Evolutionary conservation across 352 stramenopile species (phyloP), one percentile per base, ranked within the genome.

Genomic region (Pythium dissimile): DNA sequence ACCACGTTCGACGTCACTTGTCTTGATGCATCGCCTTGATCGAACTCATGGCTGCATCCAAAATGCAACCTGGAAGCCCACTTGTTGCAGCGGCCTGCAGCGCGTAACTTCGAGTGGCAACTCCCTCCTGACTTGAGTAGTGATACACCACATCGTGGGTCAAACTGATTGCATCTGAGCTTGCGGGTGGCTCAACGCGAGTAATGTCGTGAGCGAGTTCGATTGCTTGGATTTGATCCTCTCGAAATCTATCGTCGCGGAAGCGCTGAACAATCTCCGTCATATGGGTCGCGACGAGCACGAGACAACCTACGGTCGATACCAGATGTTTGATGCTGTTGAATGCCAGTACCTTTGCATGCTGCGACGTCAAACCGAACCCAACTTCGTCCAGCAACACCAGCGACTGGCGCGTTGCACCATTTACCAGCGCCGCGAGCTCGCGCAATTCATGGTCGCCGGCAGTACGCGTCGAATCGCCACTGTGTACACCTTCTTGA

Each of bases 341-440:
- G n/a, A 52, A 50, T 7, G 63, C 68, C 27, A 79, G 45, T 1
- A 57, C 64, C n/a, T 62, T 45, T 5, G 59, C 70, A 47, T 77
- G 59, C 10, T 46, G 48, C 15, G 64, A 27, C 2, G 61, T 47
- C 51, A 82, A 60, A 0, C 72, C 75, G 41, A 71, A 77, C 18
- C 75, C 75, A 16, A 80, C 62, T 39, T 81, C 74, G 26, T 84
- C 74, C 3, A 84, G 48, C 16, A 84, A 47, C 34, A 80, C 67
- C 0, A 84, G 54, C 21, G 74, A 80, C 6, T 42, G 69, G 2
- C 42, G 35, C 2, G 72, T 71, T 13, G 64, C 64, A 11, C 43
- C 50, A 11, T 60, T 69, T 2, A 62, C 61, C 18, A 84, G 67
- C 3, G 27, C 52, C n/a, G 63, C 49, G 5, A 84, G 44, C 3